Evolutionary conservation across 805 yeast genomes (phyloP), one percentile per base, ranked within the genome.

Genomic region (Candida orba): DNA sequence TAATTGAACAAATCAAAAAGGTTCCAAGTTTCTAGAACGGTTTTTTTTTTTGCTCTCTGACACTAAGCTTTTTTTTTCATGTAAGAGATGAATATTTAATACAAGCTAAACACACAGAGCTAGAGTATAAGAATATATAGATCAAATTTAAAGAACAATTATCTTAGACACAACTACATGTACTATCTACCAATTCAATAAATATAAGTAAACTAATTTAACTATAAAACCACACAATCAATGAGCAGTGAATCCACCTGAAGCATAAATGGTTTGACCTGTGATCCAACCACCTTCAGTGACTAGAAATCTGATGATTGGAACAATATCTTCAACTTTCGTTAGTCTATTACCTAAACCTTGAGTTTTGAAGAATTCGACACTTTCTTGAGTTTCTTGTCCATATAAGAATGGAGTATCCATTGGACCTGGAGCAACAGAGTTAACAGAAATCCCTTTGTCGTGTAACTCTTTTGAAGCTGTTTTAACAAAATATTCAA

Each of bases 241-340:
- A 52, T 74, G 81, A 39, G 85, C 82, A 46, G 83, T 77, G 62
- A 78, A 78, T 6, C 84, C 85, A 50, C 84, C 84, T 39, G 72
- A 69, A 40, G 81, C 80, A 51, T 68, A 80, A 43, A 80, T 65
- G 50, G 83, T 79, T 62, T 81, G 88, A 41, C 87, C 87, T 39
- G 78, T 78, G 58, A 80, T 73, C 85, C 86, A 81, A 53, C 68
- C 69, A 46, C 86, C 86, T 49, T 78, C 82, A 41, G 80, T 72
- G 31, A 69, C 81, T 58, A 80, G 66, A 59, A 80, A 78, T 49
- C 73, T 63, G 45, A 80, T 58, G 42, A 78, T 75, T 48, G 87
- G 87, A 43, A 75, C 83, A 56, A 81, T 79, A 53, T 81, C 87
- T 36, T 63, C 63, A 43, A 72, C 65, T 52, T 77, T 69, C 18